Conservation (phyloP, 2,329 filamentous ascomycete genomes). For the Hymenoscyphus occultus region DNA sequence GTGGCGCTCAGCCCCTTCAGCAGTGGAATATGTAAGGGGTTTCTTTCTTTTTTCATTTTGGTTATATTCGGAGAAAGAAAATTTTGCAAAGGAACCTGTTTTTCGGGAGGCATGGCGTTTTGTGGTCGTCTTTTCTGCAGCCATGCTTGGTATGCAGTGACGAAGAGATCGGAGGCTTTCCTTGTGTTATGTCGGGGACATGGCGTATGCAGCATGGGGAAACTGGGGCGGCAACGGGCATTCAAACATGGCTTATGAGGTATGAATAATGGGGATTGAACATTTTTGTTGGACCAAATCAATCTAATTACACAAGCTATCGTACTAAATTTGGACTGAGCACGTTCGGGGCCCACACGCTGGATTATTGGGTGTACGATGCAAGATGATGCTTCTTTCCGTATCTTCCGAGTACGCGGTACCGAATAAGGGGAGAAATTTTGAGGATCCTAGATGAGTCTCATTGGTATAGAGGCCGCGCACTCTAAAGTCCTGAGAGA, state of each 20-base stretch:
- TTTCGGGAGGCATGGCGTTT: not conserved
- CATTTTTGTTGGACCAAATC: constrained; percentile 3
- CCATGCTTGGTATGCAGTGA: not conserved
- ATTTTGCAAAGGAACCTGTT: not conserved
- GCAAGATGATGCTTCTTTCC: constrained; percentile 13
- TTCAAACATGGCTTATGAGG: not conserved
- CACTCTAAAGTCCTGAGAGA: not conserved
- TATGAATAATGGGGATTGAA: constrained; percentile 1
- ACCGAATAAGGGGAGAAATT: not conserved
- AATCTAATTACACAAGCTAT: constrained; percentile 8
- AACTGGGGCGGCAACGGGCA: constrained; percentile 4
- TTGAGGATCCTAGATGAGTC: not conserved
- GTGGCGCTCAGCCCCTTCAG: constrained; percentile 9
- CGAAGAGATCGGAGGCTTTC: not conserved
- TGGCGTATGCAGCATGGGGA: constrained; percentile 4
- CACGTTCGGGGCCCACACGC: constrained; percentile 3
- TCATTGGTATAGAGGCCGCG: not conserved
- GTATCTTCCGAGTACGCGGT: constrained; percentile 12
- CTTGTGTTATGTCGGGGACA: not conserved
- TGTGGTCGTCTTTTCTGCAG: not conserved
- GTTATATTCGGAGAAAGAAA: not conserved
- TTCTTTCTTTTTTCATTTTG: not conserved
- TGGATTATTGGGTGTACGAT: constrained; percentile 9
- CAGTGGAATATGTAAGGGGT: not conserved
- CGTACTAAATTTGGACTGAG: constrained; percentile 7